Percentiles rank a stretch among this genome's conserved stretches.
Evolutionary conservation across 179 eudicot genomes (phyloP).

Genomic region (Pouteria campechiana): DNA sequence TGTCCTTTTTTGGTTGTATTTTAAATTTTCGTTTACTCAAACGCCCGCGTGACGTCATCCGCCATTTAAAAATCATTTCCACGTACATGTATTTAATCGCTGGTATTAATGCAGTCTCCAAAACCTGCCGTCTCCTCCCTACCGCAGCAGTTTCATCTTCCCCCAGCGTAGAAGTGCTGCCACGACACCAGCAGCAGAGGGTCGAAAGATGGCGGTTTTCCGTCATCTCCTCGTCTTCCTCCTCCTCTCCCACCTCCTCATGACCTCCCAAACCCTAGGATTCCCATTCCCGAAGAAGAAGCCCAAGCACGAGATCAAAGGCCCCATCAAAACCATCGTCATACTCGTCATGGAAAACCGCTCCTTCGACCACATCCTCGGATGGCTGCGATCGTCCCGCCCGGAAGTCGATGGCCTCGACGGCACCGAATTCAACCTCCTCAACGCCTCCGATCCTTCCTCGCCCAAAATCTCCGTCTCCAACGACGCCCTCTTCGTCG

Average conservation of each 20-base stretch:
- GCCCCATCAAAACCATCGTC: constrained; percentile 85
- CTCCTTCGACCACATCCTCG: constrained; percentile 86
- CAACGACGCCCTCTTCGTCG: constrained; percentile 55
- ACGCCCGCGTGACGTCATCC: too few species aligned
- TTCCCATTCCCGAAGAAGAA: constrained; percentile 23
- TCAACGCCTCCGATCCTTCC: constrained; percentile 55
- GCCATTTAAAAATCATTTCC: too few species aligned
- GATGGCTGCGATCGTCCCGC: constrained; percentile 74
- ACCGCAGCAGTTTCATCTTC: too few species aligned
- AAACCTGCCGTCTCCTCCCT: too few species aligned
- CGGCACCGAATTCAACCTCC: constrained; percentile 54
- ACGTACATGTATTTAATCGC: too few species aligned
- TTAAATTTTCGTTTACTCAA: too few species aligned
- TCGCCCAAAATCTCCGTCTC: constrained; percentile 47
- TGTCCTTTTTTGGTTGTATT: too few species aligned
- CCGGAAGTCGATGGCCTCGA: constrained; percentile 83
- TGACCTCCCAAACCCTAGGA: constrained; percentile 16
- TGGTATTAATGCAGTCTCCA: too few species aligned
- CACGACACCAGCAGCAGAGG: too few species aligned
- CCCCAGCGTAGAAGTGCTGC: too few species aligned
- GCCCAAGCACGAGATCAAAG: constrained; percentile 27
- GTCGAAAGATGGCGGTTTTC: too few species aligned
- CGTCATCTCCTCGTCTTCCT: constrained; percentile 11
- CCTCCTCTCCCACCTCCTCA: constrained; percentile 10
- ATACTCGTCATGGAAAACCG: constrained; percentile 92